Evolutionary conservation across 345 rosid genomes (phyloP).

Genomic region (Nephelium lappaceum): DNA sequence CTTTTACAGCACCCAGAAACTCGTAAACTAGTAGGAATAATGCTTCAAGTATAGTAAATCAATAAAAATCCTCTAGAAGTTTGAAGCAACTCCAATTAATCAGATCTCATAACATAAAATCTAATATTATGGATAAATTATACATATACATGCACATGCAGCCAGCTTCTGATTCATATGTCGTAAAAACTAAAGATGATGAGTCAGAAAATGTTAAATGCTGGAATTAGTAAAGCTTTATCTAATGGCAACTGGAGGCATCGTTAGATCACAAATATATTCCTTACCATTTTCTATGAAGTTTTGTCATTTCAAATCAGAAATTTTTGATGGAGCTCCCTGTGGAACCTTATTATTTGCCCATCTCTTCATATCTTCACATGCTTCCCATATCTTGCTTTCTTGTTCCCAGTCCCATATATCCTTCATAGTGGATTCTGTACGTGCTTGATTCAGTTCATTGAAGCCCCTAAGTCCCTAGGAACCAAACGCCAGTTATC

Average conservation of each 20-base stretch:
- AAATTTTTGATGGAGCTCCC: not conserved
- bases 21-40: no score
- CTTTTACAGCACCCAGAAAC: not conserved
- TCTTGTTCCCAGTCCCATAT: conserved; percentile 37
- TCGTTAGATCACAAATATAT: not conserved
- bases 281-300: not conserved
- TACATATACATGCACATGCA: not conserved
- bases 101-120: no score
- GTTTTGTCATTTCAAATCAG: not conserved
- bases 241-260: not conserved
- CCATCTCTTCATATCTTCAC: conserved; percentile 35
- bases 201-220: not conserved
- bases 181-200: no score
- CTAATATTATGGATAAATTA: no score
- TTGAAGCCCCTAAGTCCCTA: conserved; percentile 19
- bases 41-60: not conserved
- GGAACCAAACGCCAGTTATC: not conserved
- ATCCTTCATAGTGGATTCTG: conserved; percentile 2
- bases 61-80: not conserved
- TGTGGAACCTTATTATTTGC: not conserved
- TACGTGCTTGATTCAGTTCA: conserved; percentile 11
- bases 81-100: not conserved
- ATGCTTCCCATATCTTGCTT: conserved; percentile 31
- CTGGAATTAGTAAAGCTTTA: not conserved
- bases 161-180: not conserved